Conservation (phyloP, 352 stramenopile species). For the Globisporangium cystogenes region DNA sequence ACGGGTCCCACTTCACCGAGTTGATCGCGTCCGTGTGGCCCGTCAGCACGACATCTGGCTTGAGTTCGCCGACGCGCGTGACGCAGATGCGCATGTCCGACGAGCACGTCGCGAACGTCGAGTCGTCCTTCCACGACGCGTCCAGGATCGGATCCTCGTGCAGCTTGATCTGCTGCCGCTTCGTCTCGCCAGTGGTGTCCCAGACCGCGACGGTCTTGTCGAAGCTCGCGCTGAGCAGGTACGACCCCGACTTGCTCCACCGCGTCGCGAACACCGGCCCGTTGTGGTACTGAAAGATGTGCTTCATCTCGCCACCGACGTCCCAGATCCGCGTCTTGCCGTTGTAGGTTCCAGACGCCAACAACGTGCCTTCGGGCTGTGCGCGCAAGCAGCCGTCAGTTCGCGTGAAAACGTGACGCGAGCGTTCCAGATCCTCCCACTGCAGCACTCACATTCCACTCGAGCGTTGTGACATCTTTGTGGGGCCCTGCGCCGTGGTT, state of each 20-base stretch:
- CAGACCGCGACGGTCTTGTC: conserved; percentile 86
- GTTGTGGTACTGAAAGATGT: conserved; percentile 81
- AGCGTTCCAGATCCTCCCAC: neutral
- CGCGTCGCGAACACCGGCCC: conserved; percentile 80
- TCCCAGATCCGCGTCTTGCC: conserved; percentile 86
- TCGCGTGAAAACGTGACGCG: neutral
- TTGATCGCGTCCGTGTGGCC: conserved; percentile 98
- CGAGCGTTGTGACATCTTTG: conserved; percentile 98
- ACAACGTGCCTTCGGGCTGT: conserved; percentile 82
- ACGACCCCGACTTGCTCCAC: conserved; percentile 76
- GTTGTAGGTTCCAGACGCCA: conserved; percentile 96
- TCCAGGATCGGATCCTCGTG: conserved; percentile 88
- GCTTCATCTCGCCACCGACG: conserved; percentile 70
- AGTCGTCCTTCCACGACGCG: conserved; percentile 92
- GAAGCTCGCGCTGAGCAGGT: conserved; percentile 75
- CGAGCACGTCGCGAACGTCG: conserved; percentile 93
- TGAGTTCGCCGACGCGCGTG: conserved; percentile 75
- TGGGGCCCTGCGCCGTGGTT: conserved; percentile 85
- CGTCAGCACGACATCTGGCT: conserved; percentile 78
- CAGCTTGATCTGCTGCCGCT: conserved; percentile 93
- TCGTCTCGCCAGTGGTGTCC: conserved; percentile 86
- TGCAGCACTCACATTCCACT: conserved; percentile 90
- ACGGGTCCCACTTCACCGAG: conserved; percentile 97
- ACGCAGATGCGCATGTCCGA: conserved; percentile 92
- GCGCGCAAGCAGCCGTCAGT: conserved; percentile 6